Conservation (phyloP, 2,329 filamentous ascomycete species). For the Monosporascus sp. region DNA sequence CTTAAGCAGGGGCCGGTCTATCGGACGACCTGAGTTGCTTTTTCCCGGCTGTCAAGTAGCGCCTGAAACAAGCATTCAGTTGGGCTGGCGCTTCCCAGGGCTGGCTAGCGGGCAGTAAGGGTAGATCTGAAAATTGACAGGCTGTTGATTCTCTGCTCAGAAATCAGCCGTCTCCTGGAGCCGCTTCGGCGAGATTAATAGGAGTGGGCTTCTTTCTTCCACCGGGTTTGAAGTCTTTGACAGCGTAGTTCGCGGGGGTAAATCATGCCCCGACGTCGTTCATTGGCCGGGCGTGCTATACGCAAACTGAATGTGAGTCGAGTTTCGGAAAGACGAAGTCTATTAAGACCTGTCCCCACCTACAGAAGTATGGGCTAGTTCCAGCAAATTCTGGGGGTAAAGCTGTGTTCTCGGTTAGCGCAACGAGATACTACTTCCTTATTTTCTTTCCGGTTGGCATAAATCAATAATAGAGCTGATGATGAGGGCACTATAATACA, state of each 20-base stretch:
- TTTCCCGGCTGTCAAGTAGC: slow-evolving; percentile 6
- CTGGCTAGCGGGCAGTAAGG: slow-evolving; percentile 13
- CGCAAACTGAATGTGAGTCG: slow-evolving; percentile 30
- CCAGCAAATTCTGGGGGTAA: not conserved
- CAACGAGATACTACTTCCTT: not conserved
- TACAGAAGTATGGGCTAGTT: not conserved
- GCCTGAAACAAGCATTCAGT: slow-evolving; percentile 22
- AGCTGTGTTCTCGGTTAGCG: not conserved
- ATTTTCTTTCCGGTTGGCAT: not conserved
- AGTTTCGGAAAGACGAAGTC: slow-evolving; percentile 27
- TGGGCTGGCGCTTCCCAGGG: slow-evolving; percentile 8
- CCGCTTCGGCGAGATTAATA: slow-evolving; percentile 24
- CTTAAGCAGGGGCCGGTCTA: slow-evolving; percentile 20
- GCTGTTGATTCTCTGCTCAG: slow-evolving; percentile 18
- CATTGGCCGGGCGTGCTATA: slow-evolving; percentile 23
- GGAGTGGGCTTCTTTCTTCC: slow-evolving; percentile 22
- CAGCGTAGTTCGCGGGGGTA: slow-evolving; percentile 19
- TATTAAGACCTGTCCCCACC: slow-evolving; percentile 22
- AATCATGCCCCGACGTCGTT: slow-evolving; percentile 13
- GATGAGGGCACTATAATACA: not conserved
- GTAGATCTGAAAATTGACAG: slow-evolving; percentile 11
- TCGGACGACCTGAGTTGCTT: slow-evolving; percentile 15
- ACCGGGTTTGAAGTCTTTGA: slow-evolving; percentile 23
- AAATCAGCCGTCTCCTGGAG: slow-evolving; percentile 16
- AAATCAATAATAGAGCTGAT: not conserved